phyloP scores from a whole-genome alignment of 768 basidiomycete genomes.

The Gelatoporia subvermispora region DNA sequence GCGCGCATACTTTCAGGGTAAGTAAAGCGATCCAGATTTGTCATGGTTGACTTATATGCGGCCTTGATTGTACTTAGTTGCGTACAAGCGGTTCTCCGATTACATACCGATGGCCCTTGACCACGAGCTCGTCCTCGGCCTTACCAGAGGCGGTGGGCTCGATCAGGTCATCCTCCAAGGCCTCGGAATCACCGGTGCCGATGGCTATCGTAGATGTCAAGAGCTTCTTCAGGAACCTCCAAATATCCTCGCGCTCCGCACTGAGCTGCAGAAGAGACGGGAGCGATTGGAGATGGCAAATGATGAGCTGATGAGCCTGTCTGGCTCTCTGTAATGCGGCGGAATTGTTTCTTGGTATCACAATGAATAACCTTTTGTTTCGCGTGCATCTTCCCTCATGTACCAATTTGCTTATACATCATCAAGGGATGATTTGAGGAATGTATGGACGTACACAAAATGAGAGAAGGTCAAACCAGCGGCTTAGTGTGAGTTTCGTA shows the following conservation, averaged over 20 bases:
- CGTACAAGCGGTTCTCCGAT: slow-evolving; percentile 43
- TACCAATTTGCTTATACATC: too few species aligned
- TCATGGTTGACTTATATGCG: not conserved
- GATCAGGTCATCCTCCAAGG: slow-evolving; percentile 41
- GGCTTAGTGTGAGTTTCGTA: too few species aligned
- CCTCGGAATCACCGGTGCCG: slow-evolving; percentile 46
- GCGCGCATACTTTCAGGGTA: slow-evolving; percentile 73
- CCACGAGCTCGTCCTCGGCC: slow-evolving; percentile 48
- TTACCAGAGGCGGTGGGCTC: slow-evolving; percentile 40
- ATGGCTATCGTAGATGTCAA: slow-evolving; percentile 43
- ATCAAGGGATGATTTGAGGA: too few species aligned
- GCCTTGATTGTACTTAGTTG: slow-evolving; percentile 22
- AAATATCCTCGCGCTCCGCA: slow-evolving; percentile 37
- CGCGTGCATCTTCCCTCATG: too few species aligned
- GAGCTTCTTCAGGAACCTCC: slow-evolving; percentile 50
- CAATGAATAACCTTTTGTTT: too few species aligned
- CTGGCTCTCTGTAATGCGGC: too few species aligned
- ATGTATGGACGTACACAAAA: too few species aligned
- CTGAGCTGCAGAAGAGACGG: slow-evolving; percentile 46
- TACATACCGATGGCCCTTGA: slow-evolving; percentile 40
- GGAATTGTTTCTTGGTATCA: too few species aligned
- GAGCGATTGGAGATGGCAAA: slow-evolving; percentile 45
- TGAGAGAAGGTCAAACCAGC: too few species aligned
- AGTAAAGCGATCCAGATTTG: slow-evolving; percentile 1
- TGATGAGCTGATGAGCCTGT: slow-evolving; percentile 32